Percentiles rank a stretch among this genome's conserved stretches.
These are phyloP conservation scores for Brassica napus DNA, from an alignment of 345 rosid species.

Conservation along the genomic window DNA sequence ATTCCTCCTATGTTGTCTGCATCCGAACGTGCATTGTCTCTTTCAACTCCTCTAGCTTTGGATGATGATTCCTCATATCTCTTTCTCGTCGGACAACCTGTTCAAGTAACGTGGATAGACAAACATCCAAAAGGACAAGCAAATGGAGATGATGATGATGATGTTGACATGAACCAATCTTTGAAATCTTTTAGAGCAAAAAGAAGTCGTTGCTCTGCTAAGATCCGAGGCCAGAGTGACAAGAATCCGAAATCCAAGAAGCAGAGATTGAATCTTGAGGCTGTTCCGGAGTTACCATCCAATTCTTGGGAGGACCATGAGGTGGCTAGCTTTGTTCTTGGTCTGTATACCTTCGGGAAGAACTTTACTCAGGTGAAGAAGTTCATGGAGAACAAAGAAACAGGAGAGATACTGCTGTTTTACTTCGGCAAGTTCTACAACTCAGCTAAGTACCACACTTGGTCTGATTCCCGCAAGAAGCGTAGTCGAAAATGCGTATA, in stretches of 20 bases:
- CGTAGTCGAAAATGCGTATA: slow-evolving; percentile 47
- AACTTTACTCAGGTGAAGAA: slow-evolving; percentile 49
- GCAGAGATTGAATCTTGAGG: slow-evolving; percentile 38
- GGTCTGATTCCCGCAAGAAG: slow-evolving; percentile 59
- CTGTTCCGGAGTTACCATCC: slow-evolving; percentile 42
- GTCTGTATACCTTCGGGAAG: slow-evolving; percentile 61
- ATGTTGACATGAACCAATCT: slow-evolving; percentile 39
- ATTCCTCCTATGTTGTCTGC: slow-evolving; percentile 63
- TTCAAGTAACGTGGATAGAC: slow-evolving; percentile 52
- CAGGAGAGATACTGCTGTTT: slow-evolving; percentile 55
- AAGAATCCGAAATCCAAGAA: slow-evolving; percentile 33
- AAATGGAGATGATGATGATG: slow-evolving; percentile 18
- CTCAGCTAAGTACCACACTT: slow-evolving; percentile 50
- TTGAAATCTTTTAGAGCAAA: slow-evolving; percentile 42
- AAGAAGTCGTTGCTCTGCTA: slow-evolving; percentile 36
- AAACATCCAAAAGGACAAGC: slow-evolving; percentile 22
- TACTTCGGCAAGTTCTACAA: slow-evolving; percentile 64
- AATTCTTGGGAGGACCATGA: slow-evolving; percentile 54
- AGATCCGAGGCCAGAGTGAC: slow-evolving; percentile 39
- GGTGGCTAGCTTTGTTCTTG: slow-evolving; percentile 56
- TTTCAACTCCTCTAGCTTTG: slow-evolving; percentile 44
- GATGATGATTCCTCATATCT: slow-evolving; percentile 43
- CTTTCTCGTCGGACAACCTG: slow-evolving; percentile 54
- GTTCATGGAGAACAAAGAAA: slow-evolving; percentile 50
- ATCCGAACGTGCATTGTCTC: slow-evolving; percentile 42